Conservation (phyloP, 495 filamentous ascomycete genomes). For the Trypethelium eluteriae region DNA sequence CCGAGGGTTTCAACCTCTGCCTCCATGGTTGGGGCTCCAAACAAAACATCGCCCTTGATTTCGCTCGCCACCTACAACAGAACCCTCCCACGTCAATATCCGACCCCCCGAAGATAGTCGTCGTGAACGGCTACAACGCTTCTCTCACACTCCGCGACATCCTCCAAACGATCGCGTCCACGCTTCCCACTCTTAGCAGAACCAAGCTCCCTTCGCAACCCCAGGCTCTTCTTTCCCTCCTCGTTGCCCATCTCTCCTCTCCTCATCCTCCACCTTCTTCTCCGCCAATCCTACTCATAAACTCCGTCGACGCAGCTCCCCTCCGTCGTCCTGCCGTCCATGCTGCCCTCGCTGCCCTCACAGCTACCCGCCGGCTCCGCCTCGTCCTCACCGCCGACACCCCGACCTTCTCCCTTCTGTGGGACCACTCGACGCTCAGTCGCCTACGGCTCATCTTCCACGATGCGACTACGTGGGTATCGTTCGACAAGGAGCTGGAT, state of each 20-base stretch:
- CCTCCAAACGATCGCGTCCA: conserved; percentile 61
- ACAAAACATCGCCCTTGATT: conserved; percentile 62
- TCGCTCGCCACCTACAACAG: conserved; percentile 63
- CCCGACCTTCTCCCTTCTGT: conserved; percentile 77
- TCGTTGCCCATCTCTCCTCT: conserved; percentile 51
- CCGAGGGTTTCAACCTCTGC: conserved; percentile 82
- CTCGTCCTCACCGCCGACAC: conserved; percentile 79
- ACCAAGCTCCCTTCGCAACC: conserved; percentile 55
- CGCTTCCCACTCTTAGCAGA: conserved; percentile 50
- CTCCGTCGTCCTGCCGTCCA: conserved; percentile 66
- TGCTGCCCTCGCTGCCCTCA: conserved; percentile 64
- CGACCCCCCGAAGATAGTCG: conserved; percentile 54
- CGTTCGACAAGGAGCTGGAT: conserved; percentile 61
- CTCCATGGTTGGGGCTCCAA: conserved; percentile 92
- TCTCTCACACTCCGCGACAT: conserved; percentile 71
- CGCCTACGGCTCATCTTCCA: conserved; percentile 82
- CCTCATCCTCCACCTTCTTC: conserved; percentile 33
- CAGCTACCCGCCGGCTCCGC: conserved; percentile 62
- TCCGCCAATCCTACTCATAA: conserved; percentile 72
- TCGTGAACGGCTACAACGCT: conserved; percentile 82
- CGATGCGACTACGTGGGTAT: conserved; percentile 82
- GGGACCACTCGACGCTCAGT: conserved; percentile 68
- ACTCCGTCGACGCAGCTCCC: conserved; percentile 73
- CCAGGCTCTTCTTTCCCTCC: conserved; percentile 55
- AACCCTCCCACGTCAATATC: conserved; percentile 21